Evolutionary conservation across 1,284 basidiomycete genomes (phyloP), one percentile per base, ranked within the genome.

Genomic region (Pseudozyma sp.): DNA sequence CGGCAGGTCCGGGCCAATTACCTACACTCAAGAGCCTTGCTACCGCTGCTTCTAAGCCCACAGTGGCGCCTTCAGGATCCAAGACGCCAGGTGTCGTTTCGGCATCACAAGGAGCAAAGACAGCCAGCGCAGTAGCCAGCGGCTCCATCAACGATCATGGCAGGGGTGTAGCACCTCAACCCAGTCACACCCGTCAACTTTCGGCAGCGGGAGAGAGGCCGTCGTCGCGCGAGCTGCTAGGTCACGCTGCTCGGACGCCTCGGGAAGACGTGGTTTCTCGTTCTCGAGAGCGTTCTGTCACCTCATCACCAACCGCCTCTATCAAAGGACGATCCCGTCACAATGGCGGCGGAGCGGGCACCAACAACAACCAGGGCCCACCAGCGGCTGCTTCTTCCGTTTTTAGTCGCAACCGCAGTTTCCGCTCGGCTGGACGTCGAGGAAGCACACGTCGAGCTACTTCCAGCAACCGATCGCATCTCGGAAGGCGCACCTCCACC

Each of bases 91-190:
- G 55, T 16, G 53, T 42, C 5, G 51, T 36, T 10, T 42, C 59
- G 18, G 48, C 62, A 4, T 52, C 50, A 43, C 55, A 56, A 38
- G 49, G 43, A 18, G 51, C 38, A 19, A 60, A 65, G 45, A 59
- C 62, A 14, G 65, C 59, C 18, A 76, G 73, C 34, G 77, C 76
- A 18, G 60, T 71, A 10, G 68, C 76, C 5, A 70, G 75, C 48
- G 74, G 68, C 13, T 59, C 65, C 18, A 59, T 64, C 49, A 79
- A 77, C 31, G 78, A 80, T 49, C 78, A 79, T 47, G 78, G 78
- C 7, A 54, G 78, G 35, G 78, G 78, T 3, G 70, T 56, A 11
- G 56, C 62, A n/a, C 36, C 53, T 14, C 42, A 54, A 12, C 50
- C 67, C 6, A 50, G 25, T 16, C 56, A 62, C 7, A 3, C 35